These are phyloP conservation scores for Phylloporus scabripes DNA, from an alignment of 768 basidiomycete genomes.

Conservation along the genomic window DNA sequence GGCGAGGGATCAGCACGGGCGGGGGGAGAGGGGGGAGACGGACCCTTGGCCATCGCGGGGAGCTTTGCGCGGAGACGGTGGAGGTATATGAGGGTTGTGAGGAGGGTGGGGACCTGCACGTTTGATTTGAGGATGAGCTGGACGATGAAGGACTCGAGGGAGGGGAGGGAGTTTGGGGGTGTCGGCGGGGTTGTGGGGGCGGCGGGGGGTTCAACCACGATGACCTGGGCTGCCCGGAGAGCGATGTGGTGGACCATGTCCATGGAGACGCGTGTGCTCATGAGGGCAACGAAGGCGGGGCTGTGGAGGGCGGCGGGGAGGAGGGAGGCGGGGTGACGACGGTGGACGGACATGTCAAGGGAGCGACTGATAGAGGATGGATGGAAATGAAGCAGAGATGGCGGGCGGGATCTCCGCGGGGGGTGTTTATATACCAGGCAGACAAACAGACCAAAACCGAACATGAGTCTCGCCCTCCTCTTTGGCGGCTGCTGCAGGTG, in stretches of 20 bases:
- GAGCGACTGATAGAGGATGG: constrained; percentile 31
- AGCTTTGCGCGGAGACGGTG: constrained; percentile 79
- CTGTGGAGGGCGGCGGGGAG: constrained; percentile 71
- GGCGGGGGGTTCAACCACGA: constrained; percentile 50
- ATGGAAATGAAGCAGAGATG: constrained; percentile 16
- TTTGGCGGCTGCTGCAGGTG: constrained; percentile 91
- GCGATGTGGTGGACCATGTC: constrained; percentile 89
- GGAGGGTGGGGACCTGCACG: constrained; percentile 86
- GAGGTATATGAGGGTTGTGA: constrained; percentile 88
- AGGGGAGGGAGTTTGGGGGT: constrained; percentile 62
- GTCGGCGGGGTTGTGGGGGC: constrained; percentile 47
- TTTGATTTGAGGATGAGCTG: constrained; percentile 75
- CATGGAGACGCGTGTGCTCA: constrained; percentile 69
- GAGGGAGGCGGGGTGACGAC: constrained; percentile 75
- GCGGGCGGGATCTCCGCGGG: neutral
- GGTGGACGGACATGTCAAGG: constrained; percentile 35
- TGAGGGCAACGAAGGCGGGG: constrained; percentile 71
- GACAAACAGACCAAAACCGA: neutral
- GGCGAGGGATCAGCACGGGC: constrained; percentile 7
- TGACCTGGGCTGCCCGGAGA: constrained; percentile 67
- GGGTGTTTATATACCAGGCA: constrained; percentile 9
- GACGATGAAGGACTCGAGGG: constrained; percentile 79
- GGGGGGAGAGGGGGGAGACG: constrained; percentile 19
- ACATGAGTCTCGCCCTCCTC: constrained; percentile 55
- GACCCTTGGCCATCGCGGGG: constrained; percentile 81